phyloP scores from a whole-genome alignment of 83 land plant species.

The Picea mariana region DNA sequence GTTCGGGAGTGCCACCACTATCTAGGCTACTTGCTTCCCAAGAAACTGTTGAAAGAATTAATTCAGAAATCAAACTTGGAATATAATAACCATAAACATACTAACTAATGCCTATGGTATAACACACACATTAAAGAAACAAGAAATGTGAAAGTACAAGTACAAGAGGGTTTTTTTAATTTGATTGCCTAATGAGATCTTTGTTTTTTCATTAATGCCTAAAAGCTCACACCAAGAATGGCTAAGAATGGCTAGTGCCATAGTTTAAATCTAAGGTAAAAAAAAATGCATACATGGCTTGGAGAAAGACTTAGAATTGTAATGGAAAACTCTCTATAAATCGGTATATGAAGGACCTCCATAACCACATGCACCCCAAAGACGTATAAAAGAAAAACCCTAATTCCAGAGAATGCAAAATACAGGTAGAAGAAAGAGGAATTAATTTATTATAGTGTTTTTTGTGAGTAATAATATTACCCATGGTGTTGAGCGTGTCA shows the following conservation, averaged over 20 bases:
- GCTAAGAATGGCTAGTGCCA: neutral
- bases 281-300: constrained; percentile 44
- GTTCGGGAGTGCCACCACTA: constrained; percentile 43
- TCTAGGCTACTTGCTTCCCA: constrained; percentile 38
- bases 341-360: constrained; percentile 52
- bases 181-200: constrained; percentile 47
- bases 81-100: neutral
- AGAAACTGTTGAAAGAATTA: constrained; percentile 34
- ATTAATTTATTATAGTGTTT: too few relatives aligned
- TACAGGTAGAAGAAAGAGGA: too few relatives aligned
- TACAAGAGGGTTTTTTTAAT: constrained; percentile 29
- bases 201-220: constrained; percentile 55
- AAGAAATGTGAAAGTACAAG: constrained; percentile 29
- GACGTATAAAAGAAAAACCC: too few relatives aligned
- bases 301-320: constrained; percentile 34
- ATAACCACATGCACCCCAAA: too few relatives aligned
- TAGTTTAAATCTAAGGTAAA: too few relatives aligned
- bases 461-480: too few relatives aligned
- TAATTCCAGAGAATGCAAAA: too few relatives aligned
- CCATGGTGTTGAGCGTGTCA: too few relatives aligned
- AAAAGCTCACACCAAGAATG: constrained; percentile 36
- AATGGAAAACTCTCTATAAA: constrained; percentile 25
- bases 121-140: neutral
- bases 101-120: neutral
- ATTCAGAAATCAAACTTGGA: neutral